Percentiles rank a stretch among this genome's conserved stretches.
These are phyloP conservation scores for Phytophthora melonis DNA, from an alignment of 352 stramenopile genomes.

Conservation along the genomic window DNA sequence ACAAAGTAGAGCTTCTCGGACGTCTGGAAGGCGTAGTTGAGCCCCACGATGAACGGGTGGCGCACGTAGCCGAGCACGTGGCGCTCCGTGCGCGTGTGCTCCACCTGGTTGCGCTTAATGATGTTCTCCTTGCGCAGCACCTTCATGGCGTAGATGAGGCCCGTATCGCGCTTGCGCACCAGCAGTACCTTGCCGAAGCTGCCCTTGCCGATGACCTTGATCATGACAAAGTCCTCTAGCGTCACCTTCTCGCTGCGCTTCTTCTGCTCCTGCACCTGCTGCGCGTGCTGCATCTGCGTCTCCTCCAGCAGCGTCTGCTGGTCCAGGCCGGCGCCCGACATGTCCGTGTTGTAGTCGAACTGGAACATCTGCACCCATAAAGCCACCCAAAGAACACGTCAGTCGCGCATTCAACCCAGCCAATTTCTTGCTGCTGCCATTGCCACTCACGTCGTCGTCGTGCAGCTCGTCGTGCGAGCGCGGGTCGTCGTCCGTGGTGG, in stretches of 20 bases:
- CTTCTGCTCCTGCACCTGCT: conserved; percentile 47
- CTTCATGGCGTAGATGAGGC: conserved; percentile 98
- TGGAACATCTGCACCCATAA: conserved; percentile 61
- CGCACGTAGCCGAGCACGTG: conserved; percentile 97
- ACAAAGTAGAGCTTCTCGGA: conserved; percentile 98
- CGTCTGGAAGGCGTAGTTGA: conserved; percentile 97
- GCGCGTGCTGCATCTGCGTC: conserved; percentile 55
- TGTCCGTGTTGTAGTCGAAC: conserved; percentile 78
- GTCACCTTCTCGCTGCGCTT: conserved; percentile 81
- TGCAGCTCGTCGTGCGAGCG: conserved; percentile 56
- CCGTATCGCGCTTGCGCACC: conserved; percentile 93
- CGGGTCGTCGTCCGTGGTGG: conserved; percentile 67
- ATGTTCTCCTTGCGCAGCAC: conserved; percentile 99
- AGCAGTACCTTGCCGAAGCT: conserved; percentile 97
- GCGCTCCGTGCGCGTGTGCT: conserved; percentile 99
- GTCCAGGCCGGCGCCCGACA: conserved; percentile 44
- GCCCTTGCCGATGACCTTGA: conserved; percentile 97
- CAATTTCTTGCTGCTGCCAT: background rate
- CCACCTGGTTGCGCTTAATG: conserved; percentile 98
- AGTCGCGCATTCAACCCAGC: background rate
- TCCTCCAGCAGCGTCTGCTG: conserved; percentile 62
- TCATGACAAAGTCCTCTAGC: conserved; percentile 95
- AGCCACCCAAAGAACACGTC: background rate
- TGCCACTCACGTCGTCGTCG: conserved; percentile 53
- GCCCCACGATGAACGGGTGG: conserved; percentile 98